Evolutionary conservation across 306 rosid species (phyloP).

Genomic region (Malus sieversii): DNA sequence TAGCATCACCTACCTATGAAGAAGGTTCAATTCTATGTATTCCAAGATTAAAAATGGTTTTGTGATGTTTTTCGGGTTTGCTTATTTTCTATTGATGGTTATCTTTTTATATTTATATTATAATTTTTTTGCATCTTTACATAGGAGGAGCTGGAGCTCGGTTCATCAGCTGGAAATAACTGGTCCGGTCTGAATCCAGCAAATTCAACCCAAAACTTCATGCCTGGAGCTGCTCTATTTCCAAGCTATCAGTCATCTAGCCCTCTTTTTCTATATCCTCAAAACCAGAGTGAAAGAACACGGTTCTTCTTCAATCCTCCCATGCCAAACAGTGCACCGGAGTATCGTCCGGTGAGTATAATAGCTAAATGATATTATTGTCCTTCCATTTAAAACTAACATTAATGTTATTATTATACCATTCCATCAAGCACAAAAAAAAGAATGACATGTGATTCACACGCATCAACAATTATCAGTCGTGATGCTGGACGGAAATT

Average conservation of each 20-base stretch:
- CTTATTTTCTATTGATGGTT: neutral
- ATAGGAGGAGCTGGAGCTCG: neutral
- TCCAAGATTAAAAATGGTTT: neutral
- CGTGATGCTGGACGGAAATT: no score
- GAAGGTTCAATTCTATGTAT: neutral
- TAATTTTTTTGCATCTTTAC: neutral
- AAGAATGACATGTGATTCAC: no score
- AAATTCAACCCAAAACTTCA: neutral
- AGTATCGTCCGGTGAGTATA: neutral
- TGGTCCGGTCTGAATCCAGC: neutral
- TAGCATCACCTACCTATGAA: neutral
- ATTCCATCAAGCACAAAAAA: neutral
- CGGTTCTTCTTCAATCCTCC: neutral
- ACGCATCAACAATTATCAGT: no score
- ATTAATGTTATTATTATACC: neutral
- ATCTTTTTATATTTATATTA: neutral
- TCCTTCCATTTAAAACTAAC: neutral
- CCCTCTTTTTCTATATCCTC: neutral
- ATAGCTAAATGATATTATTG: neutral
- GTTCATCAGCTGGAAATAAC: neutral
- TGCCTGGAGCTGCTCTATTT: neutral
- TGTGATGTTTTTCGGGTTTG: neutral
- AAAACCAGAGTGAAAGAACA: neutral
- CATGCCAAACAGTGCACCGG: neutral
- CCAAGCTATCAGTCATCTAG: neutral